Percentiles rank a stretch among this genome's conserved stretches.
These are phyloP conservation scores for Fusarium setosum DNA, from an alignment of 2,329 filamentous ascomycete species.

Conservation along the genomic window DNA sequence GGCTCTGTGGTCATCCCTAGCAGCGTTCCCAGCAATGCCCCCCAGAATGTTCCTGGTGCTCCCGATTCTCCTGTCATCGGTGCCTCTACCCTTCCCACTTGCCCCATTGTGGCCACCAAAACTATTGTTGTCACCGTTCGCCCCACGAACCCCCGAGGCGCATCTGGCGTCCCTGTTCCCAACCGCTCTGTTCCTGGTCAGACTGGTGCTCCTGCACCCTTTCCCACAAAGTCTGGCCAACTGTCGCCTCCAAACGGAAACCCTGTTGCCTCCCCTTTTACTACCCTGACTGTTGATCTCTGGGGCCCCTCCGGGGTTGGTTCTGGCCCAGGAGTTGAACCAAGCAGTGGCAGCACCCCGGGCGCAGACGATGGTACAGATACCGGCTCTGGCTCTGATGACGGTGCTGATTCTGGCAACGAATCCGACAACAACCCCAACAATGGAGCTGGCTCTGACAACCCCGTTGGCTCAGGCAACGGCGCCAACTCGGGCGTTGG, in stretches of 20 bases:
- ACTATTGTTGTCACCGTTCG: constrained; percentile 63
- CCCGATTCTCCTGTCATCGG: constrained; percentile 6
- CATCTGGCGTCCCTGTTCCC: constrained; percentile 27
- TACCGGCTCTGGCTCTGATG: constrained; percentile 5
- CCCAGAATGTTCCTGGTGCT: constrained; percentile 11
- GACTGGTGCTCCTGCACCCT: constrained; percentile 39
- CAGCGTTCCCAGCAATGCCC: constrained; percentile 15
- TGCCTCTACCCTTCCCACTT: constrained; percentile 47
- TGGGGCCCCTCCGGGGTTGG: constrained; percentile 40
- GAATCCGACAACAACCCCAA: not conserved
- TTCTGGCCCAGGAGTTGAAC: constrained; percentile 7
- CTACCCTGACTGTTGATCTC: constrained; percentile 51
- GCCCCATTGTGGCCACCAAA: constrained; percentile 52
- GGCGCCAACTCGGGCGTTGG: constrained; percentile 1
- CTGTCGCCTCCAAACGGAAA: constrained; percentile 18
- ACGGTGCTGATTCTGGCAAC: not conserved
- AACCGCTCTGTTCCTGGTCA: constrained; percentile 32
- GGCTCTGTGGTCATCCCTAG: constrained; percentile 23
- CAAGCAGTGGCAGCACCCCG: not conserved
- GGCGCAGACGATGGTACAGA: constrained; percentile 10
- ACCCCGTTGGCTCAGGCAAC: constrained; percentile 12
- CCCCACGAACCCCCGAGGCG: constrained; percentile 44
- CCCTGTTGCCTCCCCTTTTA: constrained; percentile 45
- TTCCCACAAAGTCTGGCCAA: constrained; percentile 42
- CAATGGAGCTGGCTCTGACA: not conserved